A percentile compares a stretch with the other conserved stretches of the same genome.
phyloP scores from a whole-genome alignment of 2,329 filamentous ascomycete species.

The Ceratocystis colombiana region DNA sequence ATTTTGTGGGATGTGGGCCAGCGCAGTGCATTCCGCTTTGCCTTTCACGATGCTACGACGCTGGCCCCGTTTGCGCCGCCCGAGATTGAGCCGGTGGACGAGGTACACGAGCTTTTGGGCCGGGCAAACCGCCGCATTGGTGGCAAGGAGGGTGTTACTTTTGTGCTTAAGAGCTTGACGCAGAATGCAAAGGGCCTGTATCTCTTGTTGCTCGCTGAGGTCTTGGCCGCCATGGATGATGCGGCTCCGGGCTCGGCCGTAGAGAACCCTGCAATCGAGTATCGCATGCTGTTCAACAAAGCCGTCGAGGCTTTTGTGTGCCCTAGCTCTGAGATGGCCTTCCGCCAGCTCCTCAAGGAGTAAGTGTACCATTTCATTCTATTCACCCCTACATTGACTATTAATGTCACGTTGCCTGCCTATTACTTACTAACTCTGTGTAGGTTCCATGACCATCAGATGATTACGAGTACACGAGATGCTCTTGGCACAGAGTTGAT shows the following conservation, averaged over 20 bases:
- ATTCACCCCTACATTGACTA: background rate
- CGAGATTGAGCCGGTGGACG: constrained; percentile 78
- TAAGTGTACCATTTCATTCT: constrained; percentile 36
- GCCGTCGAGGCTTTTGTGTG: constrained; percentile 95
- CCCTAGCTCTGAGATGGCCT: constrained; percentile 80
- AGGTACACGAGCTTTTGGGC: constrained; percentile 78
- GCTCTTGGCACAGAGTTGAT: constrained; percentile 73
- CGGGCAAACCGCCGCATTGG: constrained; percentile 69
- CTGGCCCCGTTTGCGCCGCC: constrained; percentile 53
- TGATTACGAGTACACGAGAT: constrained; percentile 85
- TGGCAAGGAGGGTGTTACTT: constrained; percentile 82
- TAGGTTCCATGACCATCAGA: constrained; percentile 92
- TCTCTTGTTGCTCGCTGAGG: constrained; percentile 71
- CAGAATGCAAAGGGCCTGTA: constrained; percentile 88
- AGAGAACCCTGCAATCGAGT: constrained; percentile 64
- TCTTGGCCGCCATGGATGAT: constrained; percentile 54
- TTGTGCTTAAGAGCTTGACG: constrained; percentile 79
- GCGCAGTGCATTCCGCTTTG: constrained; percentile 72
- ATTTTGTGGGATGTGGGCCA: constrained; percentile 81
- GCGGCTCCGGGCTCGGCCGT: background rate
- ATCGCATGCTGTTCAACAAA: constrained; percentile 85
- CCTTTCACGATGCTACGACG: constrained; percentile 91
- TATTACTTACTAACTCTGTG: background rate
- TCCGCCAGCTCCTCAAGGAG: constrained; percentile 88
- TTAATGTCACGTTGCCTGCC: constrained; percentile 31